These are phyloP conservation scores for Talaromyces wortmannii DNA, from an alignment of 495 filamentous ascomycete species.

Conservation along the genomic window DNA sequence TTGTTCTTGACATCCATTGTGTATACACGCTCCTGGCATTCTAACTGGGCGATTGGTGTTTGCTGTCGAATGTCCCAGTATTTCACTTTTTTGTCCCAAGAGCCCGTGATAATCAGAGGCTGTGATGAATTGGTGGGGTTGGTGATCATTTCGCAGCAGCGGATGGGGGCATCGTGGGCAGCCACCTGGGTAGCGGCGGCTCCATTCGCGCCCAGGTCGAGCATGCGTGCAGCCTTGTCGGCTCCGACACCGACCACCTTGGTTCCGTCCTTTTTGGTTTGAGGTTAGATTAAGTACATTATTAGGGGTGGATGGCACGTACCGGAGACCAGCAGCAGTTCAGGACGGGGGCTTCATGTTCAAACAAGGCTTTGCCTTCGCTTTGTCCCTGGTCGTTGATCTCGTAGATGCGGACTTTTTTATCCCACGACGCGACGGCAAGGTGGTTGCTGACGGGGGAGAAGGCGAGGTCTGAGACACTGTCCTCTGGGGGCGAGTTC, in stretches of 20 bases:
- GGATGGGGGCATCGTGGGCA: conserved; percentile 73
- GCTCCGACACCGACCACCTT: conserved; percentile 80
- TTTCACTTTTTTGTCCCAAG: conserved; percentile 94
- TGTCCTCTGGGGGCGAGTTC: conserved; percentile 71
- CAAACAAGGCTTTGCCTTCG: conserved; percentile 70
- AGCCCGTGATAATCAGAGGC: conserved; percentile 75
- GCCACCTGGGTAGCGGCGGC: conserved; percentile 56
- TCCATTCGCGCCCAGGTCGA: conserved; percentile 59
- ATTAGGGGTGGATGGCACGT: conserved; percentile 17
- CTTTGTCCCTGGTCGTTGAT: conserved; percentile 64
- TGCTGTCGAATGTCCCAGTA: conserved; percentile 83
- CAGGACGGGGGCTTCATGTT: conserved; percentile 70
- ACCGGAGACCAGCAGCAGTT: conserved; percentile 81
- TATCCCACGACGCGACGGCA: conserved; percentile 88
- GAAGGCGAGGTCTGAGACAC: conserved; percentile 77
- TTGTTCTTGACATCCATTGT: conserved; percentile 75
- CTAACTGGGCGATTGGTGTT: conserved; percentile 54
- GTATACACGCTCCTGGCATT: conserved; percentile 77
- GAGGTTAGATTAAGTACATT: neutral
- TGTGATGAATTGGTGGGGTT: conserved; percentile 42
- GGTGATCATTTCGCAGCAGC: conserved; percentile 67
- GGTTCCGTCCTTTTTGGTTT: conserved; percentile 47
- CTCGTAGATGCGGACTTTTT: conserved; percentile 89
- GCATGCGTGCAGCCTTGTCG: conserved; percentile 74
- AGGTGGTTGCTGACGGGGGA: conserved; percentile 72